phyloP scores from a whole-genome alignment of 2,329 filamentous ascomycete species.

The Endoconidiophora polonica region DNA sequence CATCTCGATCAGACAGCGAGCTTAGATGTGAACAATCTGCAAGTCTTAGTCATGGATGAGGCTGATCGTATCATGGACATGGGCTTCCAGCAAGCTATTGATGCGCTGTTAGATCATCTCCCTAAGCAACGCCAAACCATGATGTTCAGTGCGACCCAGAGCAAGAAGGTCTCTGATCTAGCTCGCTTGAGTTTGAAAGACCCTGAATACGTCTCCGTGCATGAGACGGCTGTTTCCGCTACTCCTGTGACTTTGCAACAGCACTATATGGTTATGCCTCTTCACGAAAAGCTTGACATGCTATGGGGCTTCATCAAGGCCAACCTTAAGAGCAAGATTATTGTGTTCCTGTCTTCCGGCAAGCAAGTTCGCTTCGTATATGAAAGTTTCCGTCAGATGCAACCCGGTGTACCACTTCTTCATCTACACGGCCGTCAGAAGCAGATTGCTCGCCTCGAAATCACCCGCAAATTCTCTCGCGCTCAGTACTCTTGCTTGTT shows the following conservation, averaged over 20 bases:
- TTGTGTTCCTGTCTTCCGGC: constrained; percentile 87
- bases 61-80: constrained; percentile 95
- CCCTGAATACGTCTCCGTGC: constrained; percentile 88
- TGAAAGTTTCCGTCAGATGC: constrained; percentile 80
- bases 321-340: constrained; percentile 83
- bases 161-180: constrained; percentile 81
- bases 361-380: constrained; percentile 96
- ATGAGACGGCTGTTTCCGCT: constrained; percentile 62
- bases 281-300: constrained; percentile 80
- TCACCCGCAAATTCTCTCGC: constrained; percentile 65
- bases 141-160: constrained; percentile 92
- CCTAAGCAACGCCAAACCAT: constrained; percentile 76
- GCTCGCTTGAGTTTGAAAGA: constrained; percentile 75
- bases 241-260: constrained; percentile 78
- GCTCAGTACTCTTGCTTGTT: constrained; percentile 79
- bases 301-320: constrained; percentile 83
- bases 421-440: constrained; percentile 93
- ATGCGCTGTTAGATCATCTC: constrained; percentile 83
- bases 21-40: constrained; percentile 77
- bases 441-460: constrained; percentile 72
- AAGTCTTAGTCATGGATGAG: constrained; percentile 87
- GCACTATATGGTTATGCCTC: constrained; percentile 72
- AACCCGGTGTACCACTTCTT: constrained; percentile 81
- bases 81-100: constrained; percentile 81
- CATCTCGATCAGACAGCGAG: constrained; percentile 87